A percentile compares a stretch with the other conserved stretches of the same genome.
Evolutionary conservation across 2,329 filamentous ascomycete genomes (phyloP).

Genomic region (Leptographium galeiforme): DNA sequence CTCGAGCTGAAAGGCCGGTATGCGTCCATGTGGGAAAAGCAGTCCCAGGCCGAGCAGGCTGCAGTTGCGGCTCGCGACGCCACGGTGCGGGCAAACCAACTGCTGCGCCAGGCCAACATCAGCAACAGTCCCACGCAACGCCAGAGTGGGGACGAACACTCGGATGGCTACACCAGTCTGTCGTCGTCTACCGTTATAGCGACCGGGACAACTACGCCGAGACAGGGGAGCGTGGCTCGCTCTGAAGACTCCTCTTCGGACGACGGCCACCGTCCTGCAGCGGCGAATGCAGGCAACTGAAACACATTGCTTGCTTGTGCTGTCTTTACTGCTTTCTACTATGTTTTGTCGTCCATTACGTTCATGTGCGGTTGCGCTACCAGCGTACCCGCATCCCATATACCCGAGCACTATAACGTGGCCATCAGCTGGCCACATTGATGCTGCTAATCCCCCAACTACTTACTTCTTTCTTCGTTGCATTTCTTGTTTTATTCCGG

Average conservation of each 20-base stretch:
- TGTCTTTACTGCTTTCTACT: conserved; percentile 3
- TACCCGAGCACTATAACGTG: neutral
- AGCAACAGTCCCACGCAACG: conserved; percentile 12
- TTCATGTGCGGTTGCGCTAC: neutral
- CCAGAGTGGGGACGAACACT: conserved; percentile 24
- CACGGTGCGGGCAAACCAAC: conserved; percentile 27
- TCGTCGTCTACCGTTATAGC: conserved; percentile 30
- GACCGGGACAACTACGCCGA: conserved; percentile 18
- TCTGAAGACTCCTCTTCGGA: conserved; percentile 11
- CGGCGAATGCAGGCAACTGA: neutral
- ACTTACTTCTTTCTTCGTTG: neutral
- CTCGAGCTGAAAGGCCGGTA: conserved; percentile 60
- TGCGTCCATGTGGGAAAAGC: conserved; percentile 77
- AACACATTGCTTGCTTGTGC: conserved; percentile 6
- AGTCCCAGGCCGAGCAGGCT: conserved; percentile 64
- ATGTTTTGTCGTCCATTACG: neutral
- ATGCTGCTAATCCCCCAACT: neutral
- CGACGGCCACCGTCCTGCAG: conserved; percentile 1
- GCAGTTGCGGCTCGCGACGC: conserved; percentile 41
- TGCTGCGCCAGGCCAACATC: conserved; percentile 37
- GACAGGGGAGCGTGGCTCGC: conserved; percentile 7
- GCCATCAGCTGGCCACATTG: neutral
- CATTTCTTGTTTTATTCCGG: neutral
- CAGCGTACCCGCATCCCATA: neutral
- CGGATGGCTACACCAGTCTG: conserved; percentile 32